These are phyloP conservation scores for Phytophthora foliorum DNA, from an alignment of 352 stramenopile species.

Conservation along the genomic window DNA sequence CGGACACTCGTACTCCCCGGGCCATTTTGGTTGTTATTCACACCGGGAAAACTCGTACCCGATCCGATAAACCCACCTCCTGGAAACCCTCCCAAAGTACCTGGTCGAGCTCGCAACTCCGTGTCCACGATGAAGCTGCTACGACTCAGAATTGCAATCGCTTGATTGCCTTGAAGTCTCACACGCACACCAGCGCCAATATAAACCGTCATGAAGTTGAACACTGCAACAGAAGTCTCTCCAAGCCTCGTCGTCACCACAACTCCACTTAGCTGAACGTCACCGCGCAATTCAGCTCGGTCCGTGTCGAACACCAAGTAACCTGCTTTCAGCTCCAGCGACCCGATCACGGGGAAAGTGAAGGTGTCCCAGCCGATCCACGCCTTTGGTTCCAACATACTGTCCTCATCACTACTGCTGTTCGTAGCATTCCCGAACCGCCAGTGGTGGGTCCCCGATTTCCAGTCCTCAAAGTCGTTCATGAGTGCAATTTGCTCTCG, in stretches of 20 bases:
- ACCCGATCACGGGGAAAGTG: slow-evolving; percentile 73
- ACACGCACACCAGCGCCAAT: slow-evolving; percentile 87
- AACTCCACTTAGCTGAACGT: slow-evolving; percentile 65
- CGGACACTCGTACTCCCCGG: slow-evolving; percentile 91
- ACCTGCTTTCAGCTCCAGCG: slow-evolving; percentile 78
- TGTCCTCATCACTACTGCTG: slow-evolving; percentile 21
- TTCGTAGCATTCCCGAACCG: slow-evolving; percentile 32
- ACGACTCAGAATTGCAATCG: slow-evolving; percentile 92
- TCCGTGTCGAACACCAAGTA: slow-evolving; percentile 87
- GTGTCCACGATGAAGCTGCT: slow-evolving; percentile 95
- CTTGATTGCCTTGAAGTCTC: slow-evolving; percentile 85
- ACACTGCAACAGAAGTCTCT: slow-evolving; percentile 93
- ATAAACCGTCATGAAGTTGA: slow-evolving; percentile 97
- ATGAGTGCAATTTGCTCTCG: slow-evolving; percentile 81
- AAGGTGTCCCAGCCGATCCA: slow-evolving; percentile 71
- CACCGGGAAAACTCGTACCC: slow-evolving; percentile 26
- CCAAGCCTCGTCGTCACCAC: slow-evolving; percentile 68
- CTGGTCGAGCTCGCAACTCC: slow-evolving; percentile 74
- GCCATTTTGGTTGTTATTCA: slow-evolving; percentile 94
- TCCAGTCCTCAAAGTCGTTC: slow-evolving; percentile 98
- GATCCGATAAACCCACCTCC: slow-evolving; percentile 89
- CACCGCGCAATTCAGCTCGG: slow-evolving; percentile 56
- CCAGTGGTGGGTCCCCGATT: slow-evolving; percentile 87
- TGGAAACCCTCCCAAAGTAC: slow-evolving; percentile 94
- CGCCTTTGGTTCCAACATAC: slow-evolving; percentile 21